Evolutionary conservation across 2,329 filamentous ascomycete species (phyloP), one percentile per base, ranked within the genome.

Genomic region (Parascedosporium putredinis): DNA sequence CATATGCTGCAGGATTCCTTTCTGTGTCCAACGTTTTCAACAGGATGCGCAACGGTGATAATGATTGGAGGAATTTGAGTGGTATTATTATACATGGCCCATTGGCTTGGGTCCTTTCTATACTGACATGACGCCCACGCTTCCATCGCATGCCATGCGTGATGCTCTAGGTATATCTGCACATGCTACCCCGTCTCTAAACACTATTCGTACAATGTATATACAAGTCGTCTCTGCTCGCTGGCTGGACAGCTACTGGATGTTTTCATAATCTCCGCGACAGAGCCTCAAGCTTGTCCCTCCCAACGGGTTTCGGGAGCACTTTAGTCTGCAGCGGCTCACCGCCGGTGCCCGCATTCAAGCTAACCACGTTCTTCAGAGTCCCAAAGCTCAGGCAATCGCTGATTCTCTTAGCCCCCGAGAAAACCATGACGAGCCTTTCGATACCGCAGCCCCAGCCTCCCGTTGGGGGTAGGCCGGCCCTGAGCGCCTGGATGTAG

Each of bases 391-490:
- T 81, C 59, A 97, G 68, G 16, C 91, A 88, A 66, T 97, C 90
- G 34, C 79, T 80, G 59, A 98, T 96, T 57, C 85, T 78, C 62
- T 79, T 79, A 31, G 81, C 75, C 0, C 87, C 89, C 1, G 84
- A 80, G 59, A 97, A 87, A 45, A 96, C 68, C 93, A 98, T 98
- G 33, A 88, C 84, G 48, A 98, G 71, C 49, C 93, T 75, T 67
- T 98, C 93, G 38, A 98, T 72, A 1, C 93, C 93, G 59, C 89
- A 94, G 1, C 93, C 93, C 93, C 93, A 98, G 4, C 93, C 93
- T 0, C 91, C 93, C 0, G 93, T 98, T 0, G 93, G 88, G n/a
- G 93, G 93, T 52, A 98, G 69, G 0, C 88, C 93, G 68, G 87
- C 88, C 63, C 95, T 88, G 47, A 98, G 67, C 3, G 87, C 88